These are phyloP conservation scores for Juglanconis juglandina DNA, from an alignment of 2,329 filamentous ascomycete species.

Conservation along the genomic window DNA sequence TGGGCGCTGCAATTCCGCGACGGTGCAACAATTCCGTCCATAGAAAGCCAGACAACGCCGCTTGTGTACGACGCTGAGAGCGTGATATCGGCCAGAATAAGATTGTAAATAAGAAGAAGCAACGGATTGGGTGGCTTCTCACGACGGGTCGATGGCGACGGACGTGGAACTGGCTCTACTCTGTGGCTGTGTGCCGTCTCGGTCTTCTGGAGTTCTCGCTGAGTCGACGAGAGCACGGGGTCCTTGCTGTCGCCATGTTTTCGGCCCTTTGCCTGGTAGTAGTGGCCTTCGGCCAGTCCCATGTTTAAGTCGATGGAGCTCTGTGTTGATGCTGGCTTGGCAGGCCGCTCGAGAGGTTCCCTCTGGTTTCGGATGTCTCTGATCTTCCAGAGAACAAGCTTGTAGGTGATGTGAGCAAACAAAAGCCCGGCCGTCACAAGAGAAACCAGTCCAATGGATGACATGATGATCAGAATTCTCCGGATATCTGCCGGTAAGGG, in stretches of 20 bases:
- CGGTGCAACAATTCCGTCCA: slow-evolving; percentile 51
- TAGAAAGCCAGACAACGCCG: slow-evolving; percentile 55
- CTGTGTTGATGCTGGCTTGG: not conserved
- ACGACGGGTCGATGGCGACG: slow-evolving; percentile 9
- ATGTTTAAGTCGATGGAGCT: slow-evolving; percentile 23
- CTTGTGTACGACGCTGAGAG: slow-evolving; percentile 63
- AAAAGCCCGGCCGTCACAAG: slow-evolving; percentile 23
- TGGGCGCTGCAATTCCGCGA: slow-evolving; percentile 58
- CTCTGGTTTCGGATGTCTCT: slow-evolving; percentile 11
- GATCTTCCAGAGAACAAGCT: slow-evolving; percentile 28
- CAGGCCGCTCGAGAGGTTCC: not conserved
- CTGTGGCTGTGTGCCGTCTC: not conserved
- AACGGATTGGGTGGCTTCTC: slow-evolving; percentile 59
- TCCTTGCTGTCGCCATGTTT: not conserved
- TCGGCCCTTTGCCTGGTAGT: slow-evolving; percentile 10
- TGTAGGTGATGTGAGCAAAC: slow-evolving; percentile 28
- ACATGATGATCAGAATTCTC: slow-evolving; percentile 23
- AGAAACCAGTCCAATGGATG: slow-evolving; percentile 24
- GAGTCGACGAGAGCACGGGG: not conserved
- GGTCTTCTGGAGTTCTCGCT: not conserved
- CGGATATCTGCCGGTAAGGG: slow-evolving; percentile 24
- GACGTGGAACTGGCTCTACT: not conserved
- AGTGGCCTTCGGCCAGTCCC: slow-evolving; percentile 27
- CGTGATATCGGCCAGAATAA: slow-evolving; percentile 65
- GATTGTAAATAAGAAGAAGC: slow-evolving; percentile 65